Evolutionary conservation across 2,329 filamentous ascomycete species (phyloP).

Genomic region (Sporothrix mexicana): DNA sequence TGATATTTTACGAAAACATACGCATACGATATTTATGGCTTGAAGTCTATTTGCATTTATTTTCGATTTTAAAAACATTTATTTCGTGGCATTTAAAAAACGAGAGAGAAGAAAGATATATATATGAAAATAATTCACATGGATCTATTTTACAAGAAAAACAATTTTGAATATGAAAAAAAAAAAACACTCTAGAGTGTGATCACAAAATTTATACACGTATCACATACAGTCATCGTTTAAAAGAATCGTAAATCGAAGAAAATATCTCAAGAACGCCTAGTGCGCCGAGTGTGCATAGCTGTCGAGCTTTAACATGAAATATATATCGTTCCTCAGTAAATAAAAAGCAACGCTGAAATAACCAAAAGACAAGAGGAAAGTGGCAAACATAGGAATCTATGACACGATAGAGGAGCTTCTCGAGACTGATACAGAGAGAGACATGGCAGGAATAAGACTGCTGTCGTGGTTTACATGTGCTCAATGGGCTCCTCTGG

Average conservation of each 20-base stretch:
- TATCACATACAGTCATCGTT: neutral
- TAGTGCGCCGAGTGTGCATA: neutral
- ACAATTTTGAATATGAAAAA: neutral
- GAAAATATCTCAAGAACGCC: slow-evolving; percentile 13
- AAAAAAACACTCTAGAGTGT: no score
- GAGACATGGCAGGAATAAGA: no score
- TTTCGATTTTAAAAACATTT: no score
- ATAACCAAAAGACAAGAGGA: neutral
- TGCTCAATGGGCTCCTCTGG: slow-evolving; percentile 88
- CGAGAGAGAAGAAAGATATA: no score
- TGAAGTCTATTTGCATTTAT: neutral
- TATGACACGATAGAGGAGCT: neutral
- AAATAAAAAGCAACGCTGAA: neutral
- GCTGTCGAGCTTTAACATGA: neutral
- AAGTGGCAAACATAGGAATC: neutral
- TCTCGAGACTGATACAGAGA: neutral
- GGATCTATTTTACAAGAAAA: no score
- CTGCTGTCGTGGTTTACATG: slow-evolving; percentile 36
- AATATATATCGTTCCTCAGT: neutral
- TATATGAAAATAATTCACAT: no score
- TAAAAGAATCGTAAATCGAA: neutral
- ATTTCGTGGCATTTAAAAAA: no score
- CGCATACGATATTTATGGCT: no score
- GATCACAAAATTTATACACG: neutral
- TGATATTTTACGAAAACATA: no score